Conservation (phyloP, 352 stramenopile species). For the Blastocystis hominis region DNA sequence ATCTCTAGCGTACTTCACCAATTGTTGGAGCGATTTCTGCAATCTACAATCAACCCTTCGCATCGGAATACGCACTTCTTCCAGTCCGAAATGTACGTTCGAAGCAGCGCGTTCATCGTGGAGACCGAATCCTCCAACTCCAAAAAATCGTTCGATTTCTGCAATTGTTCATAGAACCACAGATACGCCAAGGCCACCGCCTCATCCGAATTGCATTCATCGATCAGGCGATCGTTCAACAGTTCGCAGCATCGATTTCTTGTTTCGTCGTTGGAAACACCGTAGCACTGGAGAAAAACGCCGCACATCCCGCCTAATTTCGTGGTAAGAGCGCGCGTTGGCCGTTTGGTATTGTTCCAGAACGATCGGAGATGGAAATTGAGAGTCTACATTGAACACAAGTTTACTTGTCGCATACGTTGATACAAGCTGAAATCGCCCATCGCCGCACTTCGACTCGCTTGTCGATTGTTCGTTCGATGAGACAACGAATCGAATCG, state of each 20-base stretch:
- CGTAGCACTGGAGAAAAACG: background rate
- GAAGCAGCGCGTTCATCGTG: background rate
- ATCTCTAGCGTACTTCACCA: background rate
- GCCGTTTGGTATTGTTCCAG: background rate
- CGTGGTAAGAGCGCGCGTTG: background rate
- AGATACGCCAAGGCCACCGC: background rate
- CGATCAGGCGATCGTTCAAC: background rate
- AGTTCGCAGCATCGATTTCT: background rate
- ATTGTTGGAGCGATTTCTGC: background rate
- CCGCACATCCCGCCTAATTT: background rate
- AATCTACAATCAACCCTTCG: too few species aligned
- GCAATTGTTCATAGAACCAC: background rate
- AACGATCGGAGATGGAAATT: background rate
- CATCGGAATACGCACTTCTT: background rate
- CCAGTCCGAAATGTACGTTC: background rate
- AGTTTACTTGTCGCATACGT: background rate
- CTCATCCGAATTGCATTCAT: background rate
- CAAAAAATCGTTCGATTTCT: background rate
- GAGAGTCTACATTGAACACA: background rate
- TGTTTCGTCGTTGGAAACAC: background rate
- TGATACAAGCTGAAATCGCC: background rate
- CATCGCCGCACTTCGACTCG: background rate
- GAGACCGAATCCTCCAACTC: background rate
- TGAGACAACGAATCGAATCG: background rate
- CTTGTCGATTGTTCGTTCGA: background rate